Evolutionary conservation across 257 asterid species (phyloP).

Genomic region (Solanum sejunctum): DNA sequence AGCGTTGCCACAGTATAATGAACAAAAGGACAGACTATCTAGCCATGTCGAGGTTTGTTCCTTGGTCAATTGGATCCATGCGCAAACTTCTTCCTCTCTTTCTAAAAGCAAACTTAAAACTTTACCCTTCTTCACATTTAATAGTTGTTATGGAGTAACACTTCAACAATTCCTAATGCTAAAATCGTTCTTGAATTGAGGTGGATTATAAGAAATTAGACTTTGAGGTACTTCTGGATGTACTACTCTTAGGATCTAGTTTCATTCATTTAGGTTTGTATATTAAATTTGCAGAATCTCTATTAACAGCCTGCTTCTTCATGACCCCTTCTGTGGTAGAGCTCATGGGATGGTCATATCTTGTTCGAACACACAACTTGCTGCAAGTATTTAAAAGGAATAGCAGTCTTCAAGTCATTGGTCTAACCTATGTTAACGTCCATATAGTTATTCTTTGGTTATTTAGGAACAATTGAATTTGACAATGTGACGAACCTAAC

Average conservation of each 20-base stretch:
- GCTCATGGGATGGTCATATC: neutral
- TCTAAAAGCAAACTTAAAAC: neutral
- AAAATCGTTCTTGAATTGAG: neutral
- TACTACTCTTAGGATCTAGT: neutral
- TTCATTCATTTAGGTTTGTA: neutral
- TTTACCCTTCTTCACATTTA: neutral
- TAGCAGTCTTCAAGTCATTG: neutral
- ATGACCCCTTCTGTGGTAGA: neutral
- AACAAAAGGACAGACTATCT: constrained; percentile 88
- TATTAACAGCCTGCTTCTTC: neutral
- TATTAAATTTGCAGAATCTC: neutral
- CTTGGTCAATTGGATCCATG: constrained; percentile 3
- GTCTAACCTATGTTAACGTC: neutral
- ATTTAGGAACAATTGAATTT: neutral
- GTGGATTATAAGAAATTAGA: neutral
- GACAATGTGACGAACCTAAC: neutral
- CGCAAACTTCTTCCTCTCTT: neutral
- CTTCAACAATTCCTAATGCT: neutral
- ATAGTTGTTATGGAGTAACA: neutral
- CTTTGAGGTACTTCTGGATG: neutral
- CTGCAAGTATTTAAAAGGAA: neutral
- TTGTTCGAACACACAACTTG: neutral
- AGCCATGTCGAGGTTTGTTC: constrained; percentile 77
- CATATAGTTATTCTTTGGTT: neutral
- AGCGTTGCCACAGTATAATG: constrained; percentile 88